Evolutionary conservation across 2,329 filamentous ascomycete species (phyloP), one percentile per base, ranked within the genome.

Genomic region (Fusarium annulatum): DNA sequence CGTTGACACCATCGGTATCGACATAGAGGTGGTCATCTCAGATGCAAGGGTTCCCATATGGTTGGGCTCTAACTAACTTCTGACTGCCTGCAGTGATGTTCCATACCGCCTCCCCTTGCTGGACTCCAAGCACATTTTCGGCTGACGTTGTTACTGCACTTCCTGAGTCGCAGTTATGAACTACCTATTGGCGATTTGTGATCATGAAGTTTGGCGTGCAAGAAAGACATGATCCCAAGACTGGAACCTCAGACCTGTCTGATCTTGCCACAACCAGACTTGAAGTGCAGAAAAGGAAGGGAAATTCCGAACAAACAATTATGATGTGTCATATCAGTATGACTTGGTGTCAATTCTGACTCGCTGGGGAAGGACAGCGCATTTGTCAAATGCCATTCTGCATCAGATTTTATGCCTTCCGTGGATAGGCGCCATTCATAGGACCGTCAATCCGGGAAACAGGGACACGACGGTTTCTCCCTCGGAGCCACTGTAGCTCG

Each of bases 51-150:
- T 67, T 56, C 56, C 62, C 59, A 46, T 56, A 36, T 39, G 39
- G 66, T 67, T 67, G 45, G 62, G 62, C 63, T 64, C 55, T 55
- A 59, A 53, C 55, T 55, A 59, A 53, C 56, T 55, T 73, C 58
- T 49, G 33, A 55, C 42, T 46, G 21, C 52, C n/a, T 51, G 49
- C 43, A 67, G 52, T 45, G 45, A 52, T 69, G 16, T 39, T 41
- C 14, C 41, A 45, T 56, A 63, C 71, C 58, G 62, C 42, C 49
- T 46, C 49, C 42, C 33, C 23, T 68, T 46, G n/a, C 38, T 48
- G 58, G 18, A 26, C 26, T n/a, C 28, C 49, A 41, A 41, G 30
- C 34, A 61, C 23, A 41, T 67, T 41, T 23, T 67, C 30, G 34
- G 36, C 39, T 70, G 36, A 60, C 36, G 39, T 58, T 45, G 59